Base-by-base conservation (phyloP, 768 basidiomycete species). In the Amyloporia xantha region DNA sequence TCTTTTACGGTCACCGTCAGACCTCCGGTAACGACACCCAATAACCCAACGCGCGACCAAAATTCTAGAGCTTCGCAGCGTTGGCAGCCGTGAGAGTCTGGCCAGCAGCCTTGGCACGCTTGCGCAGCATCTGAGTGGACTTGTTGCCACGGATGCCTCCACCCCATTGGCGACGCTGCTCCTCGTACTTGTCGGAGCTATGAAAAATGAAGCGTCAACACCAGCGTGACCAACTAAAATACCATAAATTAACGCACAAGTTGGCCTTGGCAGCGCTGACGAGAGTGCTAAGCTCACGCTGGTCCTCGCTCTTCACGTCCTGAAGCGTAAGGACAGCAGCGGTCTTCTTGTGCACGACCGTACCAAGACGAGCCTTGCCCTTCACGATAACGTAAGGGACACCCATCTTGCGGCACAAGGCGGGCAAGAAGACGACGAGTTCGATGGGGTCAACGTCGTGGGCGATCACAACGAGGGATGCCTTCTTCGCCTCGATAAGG, bases 381-480 rank as follows among this genome's bases (percentile, higher is more conserved):
- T 97, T 97, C 60, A 95, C 93, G 57, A 99, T 96, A 56, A 93
- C 91, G 72, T 98, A 97, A 35, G 94, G 94, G 27, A 97, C 88
- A 68, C 94, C 94, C 94, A 97, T 97, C 84, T 98, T 97, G 71
- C 92, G 86, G 77, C 95, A 98, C 52, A 97, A 84, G 48, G 95
- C 93, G 49, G 95, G 95, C 52, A 98, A 79, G 85, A 91, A 98
- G 71, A 99, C 82, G 57, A 99, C 95, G 61, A 99, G 86, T 74
- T 99, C 95, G 56, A 98, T 96, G 36, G 95, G 95, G 78, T 99
- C 95, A 53, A 99, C 95, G 67, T 98, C 94, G 67, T 97, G 91
- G 30, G 89, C 92, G 57, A 98, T 95, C 71, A 92, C 80, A 56
- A 97, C 94, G 51, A 98, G 84, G 39, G 86, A 79, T 35, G 94